A percentile compares a stretch with the other conserved stretches of the same genome.
Evolutionary conservation across 2,329 filamentous ascomycete species (phyloP).

Genomic region (Orbilia brochopaga): DNA sequence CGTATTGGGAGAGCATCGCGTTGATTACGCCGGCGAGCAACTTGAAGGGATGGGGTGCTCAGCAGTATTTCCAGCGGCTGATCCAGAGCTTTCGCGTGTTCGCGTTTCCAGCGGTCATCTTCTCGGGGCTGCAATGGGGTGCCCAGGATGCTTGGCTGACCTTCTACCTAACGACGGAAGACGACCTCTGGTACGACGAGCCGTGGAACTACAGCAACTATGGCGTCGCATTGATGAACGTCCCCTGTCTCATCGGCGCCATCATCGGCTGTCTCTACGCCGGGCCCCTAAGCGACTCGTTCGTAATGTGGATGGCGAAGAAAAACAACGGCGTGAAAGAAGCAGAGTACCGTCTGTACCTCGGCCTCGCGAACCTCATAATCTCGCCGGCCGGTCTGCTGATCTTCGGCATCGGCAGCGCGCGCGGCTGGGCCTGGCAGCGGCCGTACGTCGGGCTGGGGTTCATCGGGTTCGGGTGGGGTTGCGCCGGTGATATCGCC

Average conservation of each 20-base stretch:
- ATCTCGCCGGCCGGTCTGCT: conserved; percentile 64
- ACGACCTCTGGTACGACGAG: conserved; percentile 64
- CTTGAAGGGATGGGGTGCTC: conserved; percentile 63
- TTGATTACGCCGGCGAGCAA: conserved; percentile 66
- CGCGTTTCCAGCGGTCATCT: conserved; percentile 66
- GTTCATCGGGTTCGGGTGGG: conserved; percentile 67
- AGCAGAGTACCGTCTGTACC: conserved; percentile 64
- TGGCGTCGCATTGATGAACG: conserved; percentile 66
- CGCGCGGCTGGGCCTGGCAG: conserved; percentile 64
- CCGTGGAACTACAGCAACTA: conserved; percentile 66
- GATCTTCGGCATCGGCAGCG: conserved; percentile 64
- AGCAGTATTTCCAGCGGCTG: conserved; percentile 64
- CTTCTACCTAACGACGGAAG: conserved; percentile 67
- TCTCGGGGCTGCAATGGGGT: conserved; percentile 67
- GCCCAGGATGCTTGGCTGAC: conserved; percentile 67
- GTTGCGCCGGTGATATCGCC: conserved; percentile 65
- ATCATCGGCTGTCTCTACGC: conserved; percentile 66
- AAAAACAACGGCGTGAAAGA: conserved; percentile 65
- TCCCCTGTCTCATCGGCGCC: conserved; percentile 65
- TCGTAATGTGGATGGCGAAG: conserved; percentile 65
- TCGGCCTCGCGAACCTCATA: conserved; percentile 62
- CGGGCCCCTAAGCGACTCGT: conserved; percentile 65
- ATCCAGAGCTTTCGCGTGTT: conserved; percentile 66
- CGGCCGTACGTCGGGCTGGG: conserved; percentile 65
- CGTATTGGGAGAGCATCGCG: conserved; percentile 65